Conservation (phyloP, 345 rosid species). For the Arabidopsis suecica region DNA sequence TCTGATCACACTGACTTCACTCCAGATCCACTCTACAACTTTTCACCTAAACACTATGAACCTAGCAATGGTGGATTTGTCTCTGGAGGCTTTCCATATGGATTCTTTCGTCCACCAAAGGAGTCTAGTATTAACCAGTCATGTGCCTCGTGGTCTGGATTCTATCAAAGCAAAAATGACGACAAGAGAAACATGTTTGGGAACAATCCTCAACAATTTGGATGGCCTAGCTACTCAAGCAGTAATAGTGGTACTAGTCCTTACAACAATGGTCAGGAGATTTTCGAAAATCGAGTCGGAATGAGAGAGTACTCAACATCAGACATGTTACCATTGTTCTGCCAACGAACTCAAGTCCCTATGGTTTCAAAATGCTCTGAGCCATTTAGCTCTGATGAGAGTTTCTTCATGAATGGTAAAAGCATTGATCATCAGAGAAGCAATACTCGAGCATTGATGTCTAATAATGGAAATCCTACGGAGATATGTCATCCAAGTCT, state of each 20-base stretch:
- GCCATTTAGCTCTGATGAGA: constrained; percentile 42
- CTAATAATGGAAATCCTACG: constrained; percentile 22
- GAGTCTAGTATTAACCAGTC: not conserved
- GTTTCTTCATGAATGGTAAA: constrained; percentile 43
- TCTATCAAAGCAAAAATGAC: not conserved
- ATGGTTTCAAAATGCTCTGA: constrained; percentile 34
- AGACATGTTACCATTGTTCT: constrained; percentile 32
- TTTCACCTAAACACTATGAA: constrained; percentile 21
- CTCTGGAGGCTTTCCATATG: constrained; percentile 30
- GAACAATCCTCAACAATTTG: constrained; percentile 9
- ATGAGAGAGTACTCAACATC: constrained; percentile 14
- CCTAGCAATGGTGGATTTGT: constrained; percentile 21
- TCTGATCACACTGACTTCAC: constrained; percentile 10
- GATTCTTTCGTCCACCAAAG: constrained; percentile 5
- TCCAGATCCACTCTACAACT: constrained; percentile 5
- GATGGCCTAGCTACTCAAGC: constrained; percentile 35
- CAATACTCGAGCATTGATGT: constrained; percentile 8
- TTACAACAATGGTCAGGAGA: constrained; percentile 23
- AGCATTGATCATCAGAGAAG: constrained; percentile 39
- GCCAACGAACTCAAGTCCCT: constrained; percentile 36
- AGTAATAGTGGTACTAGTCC: constrained; percentile 24
- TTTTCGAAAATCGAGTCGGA: constrained; percentile 22
- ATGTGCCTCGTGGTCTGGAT: constrained; percentile 4
- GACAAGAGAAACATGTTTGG: constrained; percentile 36
- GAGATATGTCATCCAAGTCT: constrained; percentile 30